phyloP scores from a whole-genome alignment of 169 alveolate genomes.

The Cryptosporidium ubiquitum region DNA sequence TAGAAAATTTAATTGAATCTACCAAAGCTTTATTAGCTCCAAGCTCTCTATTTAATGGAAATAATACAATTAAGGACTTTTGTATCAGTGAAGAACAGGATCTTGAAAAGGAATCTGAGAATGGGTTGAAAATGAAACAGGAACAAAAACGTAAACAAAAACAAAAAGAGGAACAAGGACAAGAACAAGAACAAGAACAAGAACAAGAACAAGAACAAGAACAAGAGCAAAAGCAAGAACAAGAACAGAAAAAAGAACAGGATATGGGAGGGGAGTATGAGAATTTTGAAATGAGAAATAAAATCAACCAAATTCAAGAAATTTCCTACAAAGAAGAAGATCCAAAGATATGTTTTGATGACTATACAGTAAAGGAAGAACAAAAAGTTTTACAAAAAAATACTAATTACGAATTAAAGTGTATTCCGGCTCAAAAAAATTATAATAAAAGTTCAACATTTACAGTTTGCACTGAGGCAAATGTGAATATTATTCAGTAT shows the following conservation, averaged over 20 bases:
- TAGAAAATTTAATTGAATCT: constrained; percentile 15
- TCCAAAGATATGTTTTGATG: not conserved
- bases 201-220: not conserved
- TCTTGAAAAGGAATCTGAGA: not conserved
- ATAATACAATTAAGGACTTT: constrained; percentile 34
- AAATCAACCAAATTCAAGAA: not conserved
- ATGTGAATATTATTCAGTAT: constrained; percentile 4
- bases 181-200: not conserved
- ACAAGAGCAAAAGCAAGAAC: not conserved
- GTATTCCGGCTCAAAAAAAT: not conserved
- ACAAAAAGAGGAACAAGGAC: not conserved
- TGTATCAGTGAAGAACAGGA: not conserved
- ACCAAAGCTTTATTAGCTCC: not conserved
- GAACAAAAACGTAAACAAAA: not conserved
- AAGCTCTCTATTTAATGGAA: constrained; percentile 10
- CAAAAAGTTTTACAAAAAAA: no score
- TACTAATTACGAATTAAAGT: not conserved
- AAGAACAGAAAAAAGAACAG: not conserved
- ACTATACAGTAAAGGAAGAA: not conserved
- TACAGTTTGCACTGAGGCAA: constrained; percentile 15
- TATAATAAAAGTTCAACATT: not conserved
- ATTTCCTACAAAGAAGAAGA: not conserved
- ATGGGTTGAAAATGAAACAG: not conserved
- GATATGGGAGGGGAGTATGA: not conserved
- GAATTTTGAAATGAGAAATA: not conserved